Evolutionary conservation across 2,329 filamentous ascomycete species (phyloP), one percentile per base, ranked within the genome.

Genomic region (Botrytis galanthina): DNA sequence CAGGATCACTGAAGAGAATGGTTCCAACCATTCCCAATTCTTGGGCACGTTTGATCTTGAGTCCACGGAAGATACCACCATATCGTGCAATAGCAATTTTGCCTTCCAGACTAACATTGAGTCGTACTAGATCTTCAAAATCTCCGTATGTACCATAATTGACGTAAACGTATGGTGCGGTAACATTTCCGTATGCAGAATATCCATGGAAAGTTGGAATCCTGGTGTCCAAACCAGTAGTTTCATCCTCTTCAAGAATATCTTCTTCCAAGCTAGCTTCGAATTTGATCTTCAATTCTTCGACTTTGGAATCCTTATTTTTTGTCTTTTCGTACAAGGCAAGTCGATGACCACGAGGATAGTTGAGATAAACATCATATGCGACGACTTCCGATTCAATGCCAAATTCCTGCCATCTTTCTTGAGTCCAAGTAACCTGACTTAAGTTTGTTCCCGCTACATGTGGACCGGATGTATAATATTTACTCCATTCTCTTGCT

Each of bases 181-280:
- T 98, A 66, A 97, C 95, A 81, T 98, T 97, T 42, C 95, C 95
- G 74, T 87, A 95, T 7, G 94, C 94, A 6, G 94, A 97, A 82
- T 98, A 98, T 71, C 95, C 96, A 80, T 98, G 95, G 84, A 98
- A 98, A 0, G 92, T 95, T 1, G 95, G 94, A 37, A 98, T 87
- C 44, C 93, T 87, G 78, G 94, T 88, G 16, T 87, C 83, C 63
- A 94, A 84, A 35, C 90, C 87, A 29, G 90, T 94, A 0, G 94
- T 97, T 4, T 90, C 88, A 81, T 99, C 96, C 70, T 97, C 91
- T 0, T 93, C 87, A 8, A 98, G 84, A 2, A 95, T 87, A 80
- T 97, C 94, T 82, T 99, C 96, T 78, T 93, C 90, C 59, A 98
- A 84, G 1, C 89, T 91, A 0, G 95, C 95, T 80, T 94, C 90